phyloP scores from a whole-genome alignment of 176 grass and related monocot species.

The Avena atlantica region DNA sequence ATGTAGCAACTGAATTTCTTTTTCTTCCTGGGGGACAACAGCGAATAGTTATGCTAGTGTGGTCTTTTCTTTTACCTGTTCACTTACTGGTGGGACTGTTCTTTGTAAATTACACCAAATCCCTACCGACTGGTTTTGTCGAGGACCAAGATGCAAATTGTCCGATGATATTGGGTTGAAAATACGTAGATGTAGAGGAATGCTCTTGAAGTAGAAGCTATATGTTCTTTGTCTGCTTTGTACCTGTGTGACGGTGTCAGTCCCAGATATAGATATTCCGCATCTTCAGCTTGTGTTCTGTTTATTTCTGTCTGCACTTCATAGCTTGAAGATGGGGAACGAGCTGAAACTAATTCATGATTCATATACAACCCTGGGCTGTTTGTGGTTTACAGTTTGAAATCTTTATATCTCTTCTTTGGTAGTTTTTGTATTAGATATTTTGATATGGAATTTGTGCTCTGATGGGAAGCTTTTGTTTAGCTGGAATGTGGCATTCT shows the following conservation, averaged over 20 bases:
- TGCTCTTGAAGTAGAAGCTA: conserved; percentile 19
- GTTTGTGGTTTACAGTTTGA: background rate
- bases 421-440: background rate
- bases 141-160: too few relatives aligned
- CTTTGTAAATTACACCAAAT: too few relatives aligned
- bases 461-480: background rate
- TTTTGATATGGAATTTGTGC: background rate
- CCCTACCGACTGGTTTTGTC: too few relatives aligned
- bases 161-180: conserved; percentile 34
- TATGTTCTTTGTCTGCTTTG: background rate
- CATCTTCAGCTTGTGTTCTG: background rate
- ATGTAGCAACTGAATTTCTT: conserved; percentile 28
- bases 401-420: background rate
- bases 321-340: background rate
- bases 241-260: background rate
- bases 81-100: conserved; percentile 10
- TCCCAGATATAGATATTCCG: conserved; percentile 13
- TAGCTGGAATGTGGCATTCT: background rate
- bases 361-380: background rate
- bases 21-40: background rate
- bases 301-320: background rate
- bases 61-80: conserved; percentile 17
- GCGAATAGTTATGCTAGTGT: conserved; percentile 30
- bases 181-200: background rate
- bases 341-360: conserved; percentile 8